phyloP scores from a whole-genome alignment of 805 yeast species.

The Cyberlindnera meyerae region DNA sequence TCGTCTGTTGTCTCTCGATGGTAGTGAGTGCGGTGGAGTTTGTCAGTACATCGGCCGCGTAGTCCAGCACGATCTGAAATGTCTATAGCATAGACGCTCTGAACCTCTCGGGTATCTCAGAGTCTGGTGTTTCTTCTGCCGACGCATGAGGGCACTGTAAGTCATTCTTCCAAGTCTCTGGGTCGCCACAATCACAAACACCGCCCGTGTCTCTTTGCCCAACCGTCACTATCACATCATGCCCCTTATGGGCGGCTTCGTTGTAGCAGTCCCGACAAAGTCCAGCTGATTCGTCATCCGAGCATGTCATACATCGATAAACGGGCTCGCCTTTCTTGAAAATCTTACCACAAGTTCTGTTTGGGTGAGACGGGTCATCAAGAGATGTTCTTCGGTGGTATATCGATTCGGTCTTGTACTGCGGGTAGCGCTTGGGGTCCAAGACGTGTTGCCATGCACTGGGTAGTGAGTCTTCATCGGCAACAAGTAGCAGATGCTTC shows the following conservation, averaged over 20 bases:
- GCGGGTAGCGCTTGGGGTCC: constrained; percentile 23
- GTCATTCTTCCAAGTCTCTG: constrained; percentile 79
- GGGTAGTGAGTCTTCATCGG: constrained; percentile 18
- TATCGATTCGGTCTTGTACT: constrained; percentile 17
- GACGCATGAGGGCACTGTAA: too few species aligned
- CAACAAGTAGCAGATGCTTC: constrained; percentile 34
- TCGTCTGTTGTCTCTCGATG: constrained; percentile 23
- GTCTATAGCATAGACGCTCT: constrained; percentile 34
- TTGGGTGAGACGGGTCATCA: constrained; percentile 41
- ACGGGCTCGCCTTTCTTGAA: constrained; percentile 79
- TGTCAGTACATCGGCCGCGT: constrained; percentile 55
- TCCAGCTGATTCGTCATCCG: constrained; percentile 79
- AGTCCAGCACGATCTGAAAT: constrained; percentile 49
- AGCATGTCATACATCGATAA: constrained; percentile 71
- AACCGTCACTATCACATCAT: constrained; percentile 59
- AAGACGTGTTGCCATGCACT: constrained; percentile 21
- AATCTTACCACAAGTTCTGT: constrained; percentile 69
- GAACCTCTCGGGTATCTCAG: constrained; percentile 41
- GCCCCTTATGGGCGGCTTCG: constrained; percentile 65
- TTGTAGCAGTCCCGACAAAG: constrained; percentile 74
- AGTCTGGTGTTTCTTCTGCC: constrained; percentile 20
- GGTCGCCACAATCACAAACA: constrained; percentile 73
- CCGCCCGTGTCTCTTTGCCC: constrained; percentile 64
- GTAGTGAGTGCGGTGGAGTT: constrained; percentile 28
- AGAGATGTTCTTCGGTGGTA: constrained; percentile 15